Percentiles rank a stretch among this genome's conserved stretches.
Conservation (phyloP, 805 yeast genomes). For the Candida koratica region DNA sequence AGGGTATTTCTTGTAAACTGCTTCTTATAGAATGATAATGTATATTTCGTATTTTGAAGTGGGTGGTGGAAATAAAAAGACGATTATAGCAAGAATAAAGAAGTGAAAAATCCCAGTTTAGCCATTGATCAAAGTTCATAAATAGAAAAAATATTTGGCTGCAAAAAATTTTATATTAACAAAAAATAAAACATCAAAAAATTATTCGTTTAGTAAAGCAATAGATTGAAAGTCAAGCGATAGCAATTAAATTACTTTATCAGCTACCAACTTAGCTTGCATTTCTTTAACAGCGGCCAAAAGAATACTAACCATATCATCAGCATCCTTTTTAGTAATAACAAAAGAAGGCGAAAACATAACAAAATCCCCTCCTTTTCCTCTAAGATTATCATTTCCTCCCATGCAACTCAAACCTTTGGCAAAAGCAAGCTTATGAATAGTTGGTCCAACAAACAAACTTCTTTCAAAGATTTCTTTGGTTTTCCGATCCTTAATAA, state of each 20-base stretch:
- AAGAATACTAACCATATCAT: slow-evolving; percentile 34
- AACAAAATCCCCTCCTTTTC: slow-evolving; percentile 40
- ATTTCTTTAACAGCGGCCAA: slow-evolving; percentile 38
- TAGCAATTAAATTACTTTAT: slow-evolving; percentile 22
- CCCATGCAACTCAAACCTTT: slow-evolving; percentile 50
- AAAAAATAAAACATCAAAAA: slow-evolving; percentile 4
- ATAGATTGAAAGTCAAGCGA: no score
- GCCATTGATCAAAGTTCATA: no score
- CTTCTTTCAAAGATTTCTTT: slow-evolving; percentile 45
- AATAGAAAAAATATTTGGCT: no score
- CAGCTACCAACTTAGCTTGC: slow-evolving; percentile 21
- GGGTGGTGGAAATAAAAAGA: no score
- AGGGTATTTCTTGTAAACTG: neutral
- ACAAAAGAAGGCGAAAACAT: slow-evolving; percentile 45
- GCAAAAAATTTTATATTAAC: slow-evolving; percentile 6
- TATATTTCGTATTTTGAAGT: no score
- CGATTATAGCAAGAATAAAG: no score
- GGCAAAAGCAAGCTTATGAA: slow-evolving; percentile 33
- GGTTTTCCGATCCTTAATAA: slow-evolving; percentile 50
- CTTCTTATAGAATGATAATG: no score
- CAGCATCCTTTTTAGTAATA: slow-evolving; percentile 34
- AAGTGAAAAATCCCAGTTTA: no score
- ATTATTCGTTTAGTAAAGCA: no score
- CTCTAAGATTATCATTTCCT: slow-evolving; percentile 32
- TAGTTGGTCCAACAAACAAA: slow-evolving; percentile 33